Evolutionary conservation across 2,329 filamentous ascomycete genomes (phyloP), one percentile per base, ranked within the genome.

Genomic region (Leptographium lundbergii): DNA sequence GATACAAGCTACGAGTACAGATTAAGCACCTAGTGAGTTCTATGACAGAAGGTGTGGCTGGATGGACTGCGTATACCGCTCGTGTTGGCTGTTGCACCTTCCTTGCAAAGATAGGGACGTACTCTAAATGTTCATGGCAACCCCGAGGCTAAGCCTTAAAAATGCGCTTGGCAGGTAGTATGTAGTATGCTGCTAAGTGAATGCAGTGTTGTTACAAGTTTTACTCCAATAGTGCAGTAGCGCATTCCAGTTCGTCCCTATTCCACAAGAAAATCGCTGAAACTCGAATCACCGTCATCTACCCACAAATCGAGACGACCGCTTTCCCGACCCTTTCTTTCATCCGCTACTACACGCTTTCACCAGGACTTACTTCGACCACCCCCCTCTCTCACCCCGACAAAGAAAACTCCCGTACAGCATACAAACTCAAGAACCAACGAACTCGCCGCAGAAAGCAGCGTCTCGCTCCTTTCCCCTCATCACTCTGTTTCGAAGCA

Each of bases 201-300:
- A 56, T 56, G 51, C 29, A n/a, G 29, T 29, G 29, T 36, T 24
- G 7, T 24, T 48, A 13, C 50, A 29, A 9, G n/a, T 55, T n/a
- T 25, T 45, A 25, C 39, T 56, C 54, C 25, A 54, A 25, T 54
- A 54, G 25, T 45, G 48, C 56, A 53, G 56, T 58, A 54, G 57
- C 57, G 57, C 48, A 17, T 45, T 55, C 36, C 10, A 14, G 36
- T 22, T 36, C 34, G 22, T 55, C 25, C 54, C 34, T 32, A 42
- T 51, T 51, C 45, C 42, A 39, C 34, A 36, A 59, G 19, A 56
- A 59, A 53, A 29, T 55, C 54, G 32, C 56, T 60, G 61, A 60
- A 61, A 61, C 60, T 42, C 51, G 22, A 39, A 45, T 59, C 60
- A n/a, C 42, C 54, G 48, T 45, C 57, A 57, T 57, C 60, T 10